Percentiles rank a stretch among this genome's conserved stretches.
Evolutionary conservation across 2,329 filamentous ascomycete species (phyloP).

Genomic region (Diaporthe eres): DNA sequence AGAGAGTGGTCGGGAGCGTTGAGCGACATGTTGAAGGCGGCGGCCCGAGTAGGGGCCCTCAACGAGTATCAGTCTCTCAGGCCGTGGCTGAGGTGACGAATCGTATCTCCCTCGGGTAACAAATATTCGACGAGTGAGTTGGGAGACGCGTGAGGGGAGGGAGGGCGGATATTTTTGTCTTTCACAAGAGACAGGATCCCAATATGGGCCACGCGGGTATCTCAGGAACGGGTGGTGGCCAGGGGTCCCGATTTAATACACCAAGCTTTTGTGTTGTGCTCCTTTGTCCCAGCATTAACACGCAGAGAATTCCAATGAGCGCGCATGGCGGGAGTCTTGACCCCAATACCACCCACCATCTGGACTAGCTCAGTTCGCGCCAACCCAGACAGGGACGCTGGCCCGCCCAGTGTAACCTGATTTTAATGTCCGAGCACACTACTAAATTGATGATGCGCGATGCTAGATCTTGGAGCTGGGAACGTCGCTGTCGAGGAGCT

Average conservation of each 20-base stretch:
- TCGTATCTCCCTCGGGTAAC: not conserved
- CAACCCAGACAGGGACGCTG: conserved; percentile 18
- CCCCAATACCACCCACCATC: conserved; percentile 15
- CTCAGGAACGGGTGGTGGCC: conserved; percentile 20
- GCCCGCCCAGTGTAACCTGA: conserved; percentile 20
- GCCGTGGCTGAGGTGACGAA: conserved; percentile 4
- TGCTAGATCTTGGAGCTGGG: conserved; percentile 26
- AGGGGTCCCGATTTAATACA: conserved; percentile 29
- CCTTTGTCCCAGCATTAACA: conserved; percentile 15
- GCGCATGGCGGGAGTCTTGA: conserved; percentile 23
- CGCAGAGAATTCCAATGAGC: conserved; percentile 16
- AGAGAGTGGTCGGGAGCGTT: conserved; percentile 29
- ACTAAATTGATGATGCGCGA: conserved; percentile 18
- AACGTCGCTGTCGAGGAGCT: not conserved
- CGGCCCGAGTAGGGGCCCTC: conserved; percentile 11
- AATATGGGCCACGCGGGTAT: not conserved
- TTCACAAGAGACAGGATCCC: not conserved
- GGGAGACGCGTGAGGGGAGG: not conserved
- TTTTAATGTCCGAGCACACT: conserved; percentile 31
- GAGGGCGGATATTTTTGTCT: not conserved
- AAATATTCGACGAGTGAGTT: not conserved
- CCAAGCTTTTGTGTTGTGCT: conserved; percentile 2
- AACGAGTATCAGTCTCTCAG: conserved; percentile 21
- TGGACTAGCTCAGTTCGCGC: conserved; percentile 23
- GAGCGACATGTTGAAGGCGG: conserved; percentile 24